A percentile compares a stretch with the other conserved stretches of the same genome.
These are phyloP conservation scores for Salmacisia buchloeana DNA, from an alignment of 1,284 basidiomycete species.

Conservation along the genomic window DNA sequence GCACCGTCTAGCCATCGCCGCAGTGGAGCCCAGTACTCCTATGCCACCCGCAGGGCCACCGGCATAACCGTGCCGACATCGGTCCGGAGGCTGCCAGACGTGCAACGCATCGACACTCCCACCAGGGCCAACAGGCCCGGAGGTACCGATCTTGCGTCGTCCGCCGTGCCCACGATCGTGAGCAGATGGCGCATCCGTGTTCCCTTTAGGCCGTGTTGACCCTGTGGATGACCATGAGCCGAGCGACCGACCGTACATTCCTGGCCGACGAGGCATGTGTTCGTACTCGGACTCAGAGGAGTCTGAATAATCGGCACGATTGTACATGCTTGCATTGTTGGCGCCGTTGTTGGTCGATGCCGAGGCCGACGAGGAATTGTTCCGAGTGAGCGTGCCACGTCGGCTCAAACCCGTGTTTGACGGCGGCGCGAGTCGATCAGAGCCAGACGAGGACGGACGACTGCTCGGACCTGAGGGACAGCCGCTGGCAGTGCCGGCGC, in stretches of 20 bases:
- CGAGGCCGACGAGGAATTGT: not conserved
- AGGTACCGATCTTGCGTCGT: no score
- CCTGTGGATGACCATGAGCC: not conserved
- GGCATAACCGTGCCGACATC: not conserved
- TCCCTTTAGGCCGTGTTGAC: not conserved
- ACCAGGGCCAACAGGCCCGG: no score
- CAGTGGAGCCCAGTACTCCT: no score
- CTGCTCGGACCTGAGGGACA: not conserved
- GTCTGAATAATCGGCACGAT: slow-evolving; percentile 4
- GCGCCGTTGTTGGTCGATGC: no score
- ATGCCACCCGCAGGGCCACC: not conserved
- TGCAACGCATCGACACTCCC: not conserved
- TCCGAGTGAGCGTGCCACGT: not conserved
- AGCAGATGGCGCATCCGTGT: not conserved
- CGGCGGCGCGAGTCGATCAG: not conserved
- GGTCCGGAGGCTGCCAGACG: not conserved
- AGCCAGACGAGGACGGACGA: not conserved
- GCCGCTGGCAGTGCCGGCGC: not conserved
- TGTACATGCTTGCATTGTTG: no score
- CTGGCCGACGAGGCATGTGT: not conserved
- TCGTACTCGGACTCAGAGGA: slow-evolving; percentile 1
- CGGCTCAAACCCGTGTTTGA: not conserved
- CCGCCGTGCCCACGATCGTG: not conserved
- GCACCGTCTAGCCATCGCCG: not conserved
- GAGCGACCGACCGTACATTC: no score